Base-by-base conservation (phyloP, 2,329 filamentous ascomycete species). In the Neoscytalidium dimidiatum region DNA sequence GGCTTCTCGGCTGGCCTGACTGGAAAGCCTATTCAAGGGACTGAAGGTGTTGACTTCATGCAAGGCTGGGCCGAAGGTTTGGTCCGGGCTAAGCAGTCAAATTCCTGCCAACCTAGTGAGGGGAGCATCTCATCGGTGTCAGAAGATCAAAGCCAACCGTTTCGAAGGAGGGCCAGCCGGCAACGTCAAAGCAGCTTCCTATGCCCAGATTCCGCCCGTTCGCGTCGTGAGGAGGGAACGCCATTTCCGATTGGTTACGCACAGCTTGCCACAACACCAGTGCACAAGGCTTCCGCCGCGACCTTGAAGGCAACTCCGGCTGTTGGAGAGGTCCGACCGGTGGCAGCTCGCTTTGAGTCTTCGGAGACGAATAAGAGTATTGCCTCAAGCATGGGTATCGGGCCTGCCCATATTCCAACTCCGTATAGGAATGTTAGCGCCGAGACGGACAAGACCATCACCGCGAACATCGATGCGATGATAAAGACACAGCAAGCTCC, bases 311-410 rank as follows among this genome's bases (percentile, higher is more conserved):
- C 48, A 8, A 21, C 48, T 4, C 35, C 61, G 23, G 29, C 35
- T 2, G 9, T 19, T 17, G 17, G 33, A 29, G 56, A 60, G 21
- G 2, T n/a, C 7, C 56, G 56, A 2, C 56, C 56, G 1, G 26
- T 60, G 9, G 26, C 41, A 28, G 28, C 38, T 23, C 56, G n/a
- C 2, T 60, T 60, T 21, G 51, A 64, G 51, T 38, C 41, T 28
- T 48, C 41, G n/a, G 49, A 41, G n/a, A 53, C 52, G n/a, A 51
- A 26, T 53, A 58, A 28, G 21, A 64, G 63, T 44, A 64, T 64
- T 35, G 17, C 48, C 7, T 64, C 63, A 3, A 46, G 38, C 26
- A 64, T 64, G 63, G 53, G 53, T 11, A 33, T 64, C 41, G 17
- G 17, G 9, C 41, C 53, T 51, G n/a, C 61, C 11, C 17, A 17